Conservation (phyloP, 371 early-diverging fungal species). For the Rhizopus arrhizus region DNA sequence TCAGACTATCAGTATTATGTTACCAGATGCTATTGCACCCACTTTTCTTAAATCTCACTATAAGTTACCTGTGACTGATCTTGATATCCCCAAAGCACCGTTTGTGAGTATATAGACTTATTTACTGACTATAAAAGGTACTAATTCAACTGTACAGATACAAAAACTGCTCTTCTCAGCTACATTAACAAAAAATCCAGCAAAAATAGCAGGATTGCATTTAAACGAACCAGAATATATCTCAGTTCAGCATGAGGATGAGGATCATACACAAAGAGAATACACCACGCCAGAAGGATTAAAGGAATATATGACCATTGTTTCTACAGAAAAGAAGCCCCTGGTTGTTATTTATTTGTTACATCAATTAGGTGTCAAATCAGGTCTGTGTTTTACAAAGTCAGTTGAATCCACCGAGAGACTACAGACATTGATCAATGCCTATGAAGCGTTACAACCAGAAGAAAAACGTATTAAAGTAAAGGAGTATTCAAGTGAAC, state of each 20-base stretch:
- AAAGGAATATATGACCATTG: conserved; percentile 72
- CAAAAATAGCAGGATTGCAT: conserved; percentile 83
- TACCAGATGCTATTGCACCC: conserved; percentile 63
- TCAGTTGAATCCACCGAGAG: conserved; percentile 86
- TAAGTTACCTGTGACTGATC: conserved; percentile 50
- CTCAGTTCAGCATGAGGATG: conserved; percentile 54
- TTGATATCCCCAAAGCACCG: conserved; percentile 57
- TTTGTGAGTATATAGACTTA: conserved; percentile 35
- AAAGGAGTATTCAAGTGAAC: conserved; percentile 86
- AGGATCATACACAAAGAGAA: conserved; percentile 41
- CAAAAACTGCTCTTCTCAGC: conserved; percentile 94
- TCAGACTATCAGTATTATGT: conserved; percentile 38
- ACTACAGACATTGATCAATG: conserved; percentile 68
- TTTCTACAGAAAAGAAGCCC: conserved; percentile 70
- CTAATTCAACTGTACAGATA: conserved; percentile 32
- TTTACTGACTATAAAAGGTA: not conserved
- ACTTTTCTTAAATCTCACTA: conserved; percentile 49
- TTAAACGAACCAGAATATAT: conserved; percentile 79
- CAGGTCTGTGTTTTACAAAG: conserved; percentile 85
- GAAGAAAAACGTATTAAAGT: conserved; percentile 49
- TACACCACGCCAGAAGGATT: conserved; percentile 67
- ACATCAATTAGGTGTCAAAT: conserved; percentile 60
- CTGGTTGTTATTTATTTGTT: conserved; percentile 78
- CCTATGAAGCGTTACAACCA: conserved; percentile 48
- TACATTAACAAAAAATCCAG: conserved; percentile 91